These are phyloP conservation scores for Bisporella sp. DNA, from an alignment of 2,329 filamentous ascomycete species.

Conservation along the genomic window DNA sequence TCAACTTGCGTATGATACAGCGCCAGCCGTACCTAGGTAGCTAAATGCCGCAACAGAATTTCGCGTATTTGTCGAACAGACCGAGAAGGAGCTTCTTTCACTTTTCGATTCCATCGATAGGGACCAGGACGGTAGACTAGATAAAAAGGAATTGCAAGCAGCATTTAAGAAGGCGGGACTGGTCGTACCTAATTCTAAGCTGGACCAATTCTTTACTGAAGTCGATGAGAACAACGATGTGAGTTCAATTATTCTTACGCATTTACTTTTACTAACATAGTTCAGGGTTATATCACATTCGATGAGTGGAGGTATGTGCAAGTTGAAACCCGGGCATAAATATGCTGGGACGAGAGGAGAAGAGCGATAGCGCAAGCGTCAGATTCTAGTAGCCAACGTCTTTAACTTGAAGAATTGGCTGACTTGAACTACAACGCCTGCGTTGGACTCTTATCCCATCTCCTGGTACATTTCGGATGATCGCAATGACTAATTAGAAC, in stretches of 20 bases:
- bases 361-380: too few species aligned
- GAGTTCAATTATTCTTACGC: conserved; percentile 6
- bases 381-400: too few species aligned
- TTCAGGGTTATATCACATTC: conserved; percentile 64
- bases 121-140: conserved; percentile 77
- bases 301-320: conserved; percentile 85
- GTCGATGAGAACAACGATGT: conserved; percentile 81
- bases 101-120: conserved; percentile 85
- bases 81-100: conserved; percentile 73
- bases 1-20: not conserved
- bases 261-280: not conserved
- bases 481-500: conserved; percentile 1
- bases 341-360: too few species aligned
- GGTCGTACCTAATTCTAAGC: conserved; percentile 65
- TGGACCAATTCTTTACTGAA: conserved; percentile 81
- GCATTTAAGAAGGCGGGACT: conserved; percentile 78
- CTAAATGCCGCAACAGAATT: conserved; percentile 58
- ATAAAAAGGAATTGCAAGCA: conserved; percentile 72
- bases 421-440: too few species aligned
- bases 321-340: too few species aligned
- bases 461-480: too few species aligned
- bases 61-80: conserved; percentile 75
- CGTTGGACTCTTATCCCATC: too few species aligned
- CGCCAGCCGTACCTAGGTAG: not conserved
- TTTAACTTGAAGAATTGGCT: too few species aligned